These are phyloP conservation scores for Trichoderma lentiforme DNA, from an alignment of 2,329 filamentous ascomycete genomes.

Conservation along the genomic window DNA sequence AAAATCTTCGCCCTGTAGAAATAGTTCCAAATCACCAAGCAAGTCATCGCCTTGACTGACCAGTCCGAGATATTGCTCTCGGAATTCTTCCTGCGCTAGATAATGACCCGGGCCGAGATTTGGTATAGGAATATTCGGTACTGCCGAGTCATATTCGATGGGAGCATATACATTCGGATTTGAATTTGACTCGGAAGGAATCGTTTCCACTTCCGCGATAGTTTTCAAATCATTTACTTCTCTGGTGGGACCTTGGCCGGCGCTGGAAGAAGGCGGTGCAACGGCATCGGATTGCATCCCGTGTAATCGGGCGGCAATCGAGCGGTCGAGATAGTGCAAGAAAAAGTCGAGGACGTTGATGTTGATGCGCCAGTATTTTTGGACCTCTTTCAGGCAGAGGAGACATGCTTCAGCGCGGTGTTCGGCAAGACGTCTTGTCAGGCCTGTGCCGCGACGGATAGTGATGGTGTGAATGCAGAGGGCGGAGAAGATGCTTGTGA, in stretches of 20 bases:
- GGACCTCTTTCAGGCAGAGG: constrained; percentile 36
- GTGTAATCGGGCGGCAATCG: constrained; percentile 35
- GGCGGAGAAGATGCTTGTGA: constrained; percentile 37
- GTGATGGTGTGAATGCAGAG: constrained; percentile 38
- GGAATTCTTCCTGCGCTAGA: constrained; percentile 25
- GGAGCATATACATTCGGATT: background rate
- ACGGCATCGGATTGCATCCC: constrained; percentile 19
- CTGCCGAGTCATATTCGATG: background rate
- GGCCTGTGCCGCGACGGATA: constrained; percentile 32
- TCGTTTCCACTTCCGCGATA: constrained; percentile 6
- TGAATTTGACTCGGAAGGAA: background rate
- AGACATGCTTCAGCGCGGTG: constrained; percentile 38
- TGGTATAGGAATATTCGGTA: background rate
- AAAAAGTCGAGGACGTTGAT: constrained; percentile 39
- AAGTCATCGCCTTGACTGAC: constrained; percentile 37
- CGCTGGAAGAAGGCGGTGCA: background rate
- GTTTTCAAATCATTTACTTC: background rate
- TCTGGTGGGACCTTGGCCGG: constrained; percentile 8
- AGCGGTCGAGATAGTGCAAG: constrained; percentile 37
- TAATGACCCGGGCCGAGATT: constrained; percentile 4
- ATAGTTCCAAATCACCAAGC: constrained; percentile 33
- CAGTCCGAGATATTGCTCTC: constrained; percentile 37
- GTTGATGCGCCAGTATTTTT: constrained; percentile 41
- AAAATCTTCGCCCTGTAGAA: constrained; percentile 33
- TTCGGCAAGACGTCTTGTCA: constrained; percentile 35